A percentile compares a stretch with the other conserved stretches of the same genome.
phyloP scores from a whole-genome alignment of 1,284 basidiomycete genomes.

The Puccinia novopanici region DNA sequence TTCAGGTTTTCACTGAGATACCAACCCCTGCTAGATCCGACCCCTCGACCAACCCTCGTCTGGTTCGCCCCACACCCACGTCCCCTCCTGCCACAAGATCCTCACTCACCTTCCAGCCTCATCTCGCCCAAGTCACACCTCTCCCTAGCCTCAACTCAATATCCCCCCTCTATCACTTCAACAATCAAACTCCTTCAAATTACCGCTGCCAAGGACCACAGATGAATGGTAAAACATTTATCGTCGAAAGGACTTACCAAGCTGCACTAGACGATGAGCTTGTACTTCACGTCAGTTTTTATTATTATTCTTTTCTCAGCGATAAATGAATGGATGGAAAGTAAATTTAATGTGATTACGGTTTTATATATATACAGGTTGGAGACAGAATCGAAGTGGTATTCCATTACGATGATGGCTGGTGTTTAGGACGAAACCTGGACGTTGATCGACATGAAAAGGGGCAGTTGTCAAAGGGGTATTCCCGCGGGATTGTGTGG shows the following conservation, averaged over 20 bases:
- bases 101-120: slow-evolving; percentile 2
- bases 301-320: neutral
- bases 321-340: neutral
- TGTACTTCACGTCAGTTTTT: slow-evolving; percentile 20
- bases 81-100: neutral
- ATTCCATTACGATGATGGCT: slow-evolving; percentile 44
- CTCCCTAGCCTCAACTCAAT: slow-evolving; percentile 9
- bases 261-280: slow-evolving; percentile 43
- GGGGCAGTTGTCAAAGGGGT: slow-evolving; percentile 21
- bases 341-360: neutral
- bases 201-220: slow-evolving; percentile 20
- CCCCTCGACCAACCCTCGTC: neutral
- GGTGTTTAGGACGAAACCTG: slow-evolving; percentile 45
- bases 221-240: slow-evolving; percentile 23
- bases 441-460: neutral
- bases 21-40: neutral
- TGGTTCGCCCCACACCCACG: neutral
- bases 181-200: slow-evolving; percentile 5
- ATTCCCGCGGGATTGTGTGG: slow-evolving; percentile 48
- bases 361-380: neutral
- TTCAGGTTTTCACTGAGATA: slow-evolving; percentile 28
- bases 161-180: neutral
- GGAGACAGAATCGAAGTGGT: slow-evolving; percentile 38
- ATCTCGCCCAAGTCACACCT: neutral
- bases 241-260: slow-evolving; percentile 46